Conservation (phyloP, 2,329 filamentous ascomycete species). For the Sporothrix schenckii region DNA sequence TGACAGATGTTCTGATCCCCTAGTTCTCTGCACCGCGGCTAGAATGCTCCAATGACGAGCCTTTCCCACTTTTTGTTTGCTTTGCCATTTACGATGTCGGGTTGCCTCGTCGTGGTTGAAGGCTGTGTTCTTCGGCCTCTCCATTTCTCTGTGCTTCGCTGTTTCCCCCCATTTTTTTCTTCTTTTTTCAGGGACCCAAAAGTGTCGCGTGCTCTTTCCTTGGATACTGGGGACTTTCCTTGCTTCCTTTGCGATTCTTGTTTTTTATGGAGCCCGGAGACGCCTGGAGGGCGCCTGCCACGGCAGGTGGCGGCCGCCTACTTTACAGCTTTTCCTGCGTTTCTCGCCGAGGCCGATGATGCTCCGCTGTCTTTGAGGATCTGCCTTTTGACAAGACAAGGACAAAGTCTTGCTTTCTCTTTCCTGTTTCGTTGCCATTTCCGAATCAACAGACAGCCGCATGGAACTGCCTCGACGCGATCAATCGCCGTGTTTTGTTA, state of each 20-base stretch:
- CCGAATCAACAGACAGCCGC: background rate
- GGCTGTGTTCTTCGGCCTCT: background rate
- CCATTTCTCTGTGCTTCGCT: slow-evolving; percentile 5
- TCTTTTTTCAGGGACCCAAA: slow-evolving; percentile 17
- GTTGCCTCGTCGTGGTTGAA: background rate
- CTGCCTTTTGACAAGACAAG: background rate
- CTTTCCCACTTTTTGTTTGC: background rate
- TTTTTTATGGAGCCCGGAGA: slow-evolving; percentile 19
- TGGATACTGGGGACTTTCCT: background rate
- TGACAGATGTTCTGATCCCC: background rate
- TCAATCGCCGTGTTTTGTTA: background rate
- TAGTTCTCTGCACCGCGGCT: background rate
- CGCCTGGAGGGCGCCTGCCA: slow-evolving; percentile 19
- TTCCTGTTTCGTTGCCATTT: background rate
- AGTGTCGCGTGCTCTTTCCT: slow-evolving; percentile 18
- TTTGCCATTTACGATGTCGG: background rate
- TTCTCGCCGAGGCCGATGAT: background rate
- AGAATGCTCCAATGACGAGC: background rate
- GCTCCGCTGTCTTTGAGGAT: background rate
- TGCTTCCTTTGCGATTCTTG: background rate
- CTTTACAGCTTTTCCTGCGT: background rate
- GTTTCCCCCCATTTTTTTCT: background rate
- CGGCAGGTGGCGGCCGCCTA: slow-evolving; percentile 12
- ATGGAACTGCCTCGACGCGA: background rate
- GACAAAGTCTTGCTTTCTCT: background rate